phyloP scores from a whole-genome alignment of 2,329 filamentous ascomycete species.

The Alternaria conjuncta region DNA sequence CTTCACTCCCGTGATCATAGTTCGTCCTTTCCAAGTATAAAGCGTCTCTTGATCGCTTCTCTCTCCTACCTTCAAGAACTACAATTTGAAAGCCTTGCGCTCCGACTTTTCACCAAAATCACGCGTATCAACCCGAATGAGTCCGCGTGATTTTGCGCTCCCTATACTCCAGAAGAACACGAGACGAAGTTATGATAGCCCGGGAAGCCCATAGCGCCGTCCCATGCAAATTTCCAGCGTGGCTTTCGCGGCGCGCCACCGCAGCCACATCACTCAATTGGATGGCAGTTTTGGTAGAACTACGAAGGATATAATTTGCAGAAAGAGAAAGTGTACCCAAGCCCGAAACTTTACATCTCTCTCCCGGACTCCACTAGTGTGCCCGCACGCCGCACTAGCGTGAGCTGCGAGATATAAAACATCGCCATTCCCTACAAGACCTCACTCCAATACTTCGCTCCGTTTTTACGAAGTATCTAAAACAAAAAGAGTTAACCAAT shows the following conservation, averaged over 20 bases:
- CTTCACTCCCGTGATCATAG: too few relatives aligned
- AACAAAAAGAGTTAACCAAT: too few relatives aligned
- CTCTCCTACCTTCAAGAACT: not conserved
- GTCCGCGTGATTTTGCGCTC: not conserved
- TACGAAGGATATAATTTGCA: not conserved
- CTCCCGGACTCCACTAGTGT: not conserved
- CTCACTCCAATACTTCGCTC: not conserved
- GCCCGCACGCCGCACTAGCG: fast-evolving
- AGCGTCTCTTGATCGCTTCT: not conserved
- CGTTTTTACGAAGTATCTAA: not conserved
- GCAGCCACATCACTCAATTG: not conserved
- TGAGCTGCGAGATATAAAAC: not conserved
- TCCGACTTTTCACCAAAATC: not conserved
- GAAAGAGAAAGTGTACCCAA: not conserved
- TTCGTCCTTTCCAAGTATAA: not conserved
- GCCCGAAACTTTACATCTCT: not conserved
- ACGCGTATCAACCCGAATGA: not conserved
- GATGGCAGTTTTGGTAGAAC: not conserved
- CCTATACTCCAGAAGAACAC: not conserved
- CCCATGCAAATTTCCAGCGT: not conserved
- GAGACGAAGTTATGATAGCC: not conserved
- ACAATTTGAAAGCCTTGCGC: not conserved
- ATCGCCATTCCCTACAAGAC: not conserved
- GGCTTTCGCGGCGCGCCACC: not conserved
- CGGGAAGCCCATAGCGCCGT: not conserved